These are phyloP conservation scores for Sequoiadendron giganteum DNA, from an alignment of 75 land plant genomes.

Conservation along the genomic window DNA sequence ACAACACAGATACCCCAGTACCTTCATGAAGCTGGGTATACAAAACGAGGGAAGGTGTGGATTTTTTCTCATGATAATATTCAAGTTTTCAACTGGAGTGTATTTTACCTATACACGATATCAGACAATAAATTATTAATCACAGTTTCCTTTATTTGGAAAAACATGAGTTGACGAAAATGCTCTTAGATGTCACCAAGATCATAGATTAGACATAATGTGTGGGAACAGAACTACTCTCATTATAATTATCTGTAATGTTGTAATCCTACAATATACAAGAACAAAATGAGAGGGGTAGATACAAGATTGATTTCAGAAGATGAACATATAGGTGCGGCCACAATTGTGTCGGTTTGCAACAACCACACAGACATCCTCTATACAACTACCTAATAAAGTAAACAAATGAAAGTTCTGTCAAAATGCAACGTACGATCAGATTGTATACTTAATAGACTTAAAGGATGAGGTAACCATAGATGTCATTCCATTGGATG, in stretches of 20 bases:
- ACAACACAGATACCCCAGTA: slow-evolving; percentile 99
- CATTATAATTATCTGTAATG: background rate
- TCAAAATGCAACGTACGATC: too few species aligned
- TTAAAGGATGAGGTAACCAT: too few species aligned
- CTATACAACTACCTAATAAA: background rate
- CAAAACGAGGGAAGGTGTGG: slow-evolving; percentile 71
- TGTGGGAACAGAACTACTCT: background rate
- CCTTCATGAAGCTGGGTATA: slow-evolving; percentile 99
- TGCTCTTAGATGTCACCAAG: background rate
- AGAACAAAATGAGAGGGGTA: background rate
- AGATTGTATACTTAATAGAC: too few species aligned
- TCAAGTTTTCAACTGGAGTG: background rate
- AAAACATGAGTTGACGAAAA: background rate
- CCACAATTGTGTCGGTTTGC: background rate
- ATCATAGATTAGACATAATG: background rate
- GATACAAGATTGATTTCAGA: background rate
- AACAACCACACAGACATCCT: background rate
- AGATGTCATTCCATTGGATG: too few species aligned
- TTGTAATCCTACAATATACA: background rate
- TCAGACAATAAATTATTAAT: background rate
- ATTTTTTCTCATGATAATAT: background rate
- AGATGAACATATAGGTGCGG: background rate
- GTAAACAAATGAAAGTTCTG: too few species aligned
- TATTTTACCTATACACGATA: background rate
- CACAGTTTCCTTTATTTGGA: background rate